Percentiles rank a stretch among this genome's conserved stretches.
Conservation (phyloP, 108 stramenopile genomes). For the Bacterosira constricta region DNA sequence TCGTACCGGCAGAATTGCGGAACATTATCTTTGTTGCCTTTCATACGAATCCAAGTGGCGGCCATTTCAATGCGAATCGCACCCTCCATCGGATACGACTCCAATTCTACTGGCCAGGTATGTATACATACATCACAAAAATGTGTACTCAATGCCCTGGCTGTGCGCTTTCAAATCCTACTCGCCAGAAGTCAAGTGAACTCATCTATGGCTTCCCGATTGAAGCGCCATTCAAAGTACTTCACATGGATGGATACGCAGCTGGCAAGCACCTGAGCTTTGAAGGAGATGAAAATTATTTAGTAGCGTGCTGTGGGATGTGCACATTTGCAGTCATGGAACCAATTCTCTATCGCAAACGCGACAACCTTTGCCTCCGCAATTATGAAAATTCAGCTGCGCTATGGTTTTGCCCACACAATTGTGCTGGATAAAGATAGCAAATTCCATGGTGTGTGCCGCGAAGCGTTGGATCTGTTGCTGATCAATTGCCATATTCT, state of each 20-base stretch:
- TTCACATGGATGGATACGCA: not conserved
- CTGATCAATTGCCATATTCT: too few species aligned
- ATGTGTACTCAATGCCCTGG: not conserved
- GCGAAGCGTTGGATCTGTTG: too few species aligned
- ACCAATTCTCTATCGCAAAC: too few species aligned
- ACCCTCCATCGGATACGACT: constrained; percentile 8
- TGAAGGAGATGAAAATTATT: too few species aligned
- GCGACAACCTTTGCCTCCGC: too few species aligned
- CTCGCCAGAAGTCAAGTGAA: not conserved
- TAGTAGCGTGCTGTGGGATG: too few species aligned
- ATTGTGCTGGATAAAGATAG: too few species aligned
- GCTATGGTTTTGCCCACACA: too few species aligned
- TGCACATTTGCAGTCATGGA: too few species aligned
- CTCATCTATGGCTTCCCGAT: not conserved
- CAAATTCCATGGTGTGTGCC: too few species aligned
- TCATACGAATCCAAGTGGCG: constrained; percentile 25
- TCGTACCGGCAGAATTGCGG: not conserved
- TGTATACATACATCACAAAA: constrained; percentile 8
- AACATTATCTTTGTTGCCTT: constrained; percentile 30
- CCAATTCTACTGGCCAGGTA: constrained; percentile 16
- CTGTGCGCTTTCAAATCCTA: not conserved
- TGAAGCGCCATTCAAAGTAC: not conserved
- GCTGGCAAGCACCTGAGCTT: too few species aligned
- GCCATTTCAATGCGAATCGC: not conserved
- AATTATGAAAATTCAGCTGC: too few species aligned